Evolutionary conservation across 208 protist genomes (phyloP), one percentile per base, ranked within the genome.

Genomic region (Trypanosoma caninum): DNA sequence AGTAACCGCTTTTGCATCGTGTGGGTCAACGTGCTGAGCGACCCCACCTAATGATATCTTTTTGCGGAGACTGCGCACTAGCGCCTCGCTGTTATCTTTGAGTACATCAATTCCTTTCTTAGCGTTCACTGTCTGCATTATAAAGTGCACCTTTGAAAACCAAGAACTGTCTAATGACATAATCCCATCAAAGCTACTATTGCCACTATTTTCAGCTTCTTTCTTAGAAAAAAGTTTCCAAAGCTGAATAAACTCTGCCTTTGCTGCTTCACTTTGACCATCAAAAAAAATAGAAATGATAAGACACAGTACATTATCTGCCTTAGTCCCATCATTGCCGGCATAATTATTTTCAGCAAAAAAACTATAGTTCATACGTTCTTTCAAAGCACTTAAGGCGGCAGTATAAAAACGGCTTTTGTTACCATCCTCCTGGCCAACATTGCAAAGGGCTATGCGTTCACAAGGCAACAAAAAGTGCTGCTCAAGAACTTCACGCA

Each of bases 61-160:
- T 53, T 82, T 82, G 14, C 72, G 55, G 38, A 94, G 51, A 44
- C 71, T 91, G 23, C 35, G 60, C 8, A 94, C 59, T 16, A 94
- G 70, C 1, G 87, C 87, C 1, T 53, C 70, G 13, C 65, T 54
- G 61, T 84, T 94, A 42, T 65, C 58, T 47, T 64, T 73, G 34
- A 94, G 78, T 47, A 64, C 83, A 47, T 90, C 72, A 27, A 57
- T 47, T 2, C 84, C 82, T 35, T 81, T 83, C 65, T 91, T 94
- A 1, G 82, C 80, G 46, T 89, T 90, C 5, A 94, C 72, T 13
- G 84, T 82, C 59, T 94, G 87, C 23, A 94, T 42, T n/a, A 89
- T 45, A 48, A 91, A 71, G 27, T 89, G 76, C n/a, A 87, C 65
- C 10, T 70, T 30, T 18, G 25, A 27, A 0, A 22, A 30, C 6